These are phyloP conservation scores for Dimocarpus longan DNA, from an alignment of 345 rosid genomes.

Conservation along the genomic window DNA sequence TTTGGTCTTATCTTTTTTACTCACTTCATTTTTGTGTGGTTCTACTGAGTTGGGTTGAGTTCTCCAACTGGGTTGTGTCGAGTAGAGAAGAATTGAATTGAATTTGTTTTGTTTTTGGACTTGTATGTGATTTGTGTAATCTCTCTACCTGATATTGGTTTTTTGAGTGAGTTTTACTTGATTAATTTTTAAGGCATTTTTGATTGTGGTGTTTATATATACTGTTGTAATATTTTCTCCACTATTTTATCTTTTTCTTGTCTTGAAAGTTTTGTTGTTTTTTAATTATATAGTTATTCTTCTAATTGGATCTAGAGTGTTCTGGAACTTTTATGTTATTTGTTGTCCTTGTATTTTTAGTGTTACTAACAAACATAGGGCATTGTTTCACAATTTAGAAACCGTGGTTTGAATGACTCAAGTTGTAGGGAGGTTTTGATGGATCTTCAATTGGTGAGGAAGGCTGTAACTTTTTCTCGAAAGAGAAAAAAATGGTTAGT, in stretches of 20 bases:
- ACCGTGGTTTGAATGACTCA: too few relatives aligned
- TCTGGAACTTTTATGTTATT: background rate
- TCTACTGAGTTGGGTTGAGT: constrained; percentile 16
- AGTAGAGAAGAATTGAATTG: background rate
- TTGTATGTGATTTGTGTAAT: too few relatives aligned
- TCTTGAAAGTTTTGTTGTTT: too few relatives aligned
- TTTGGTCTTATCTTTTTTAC: background rate
- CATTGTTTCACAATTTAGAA: too few relatives aligned
- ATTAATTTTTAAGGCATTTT: background rate
- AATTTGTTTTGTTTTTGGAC: background rate
- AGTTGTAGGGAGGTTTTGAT: constrained; percentile 41
- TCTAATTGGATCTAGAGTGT: too few relatives aligned
- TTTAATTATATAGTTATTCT: too few relatives aligned
- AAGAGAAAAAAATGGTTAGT: constrained; percentile 69
- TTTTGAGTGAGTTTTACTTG: background rate
- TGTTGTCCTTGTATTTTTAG: background rate
- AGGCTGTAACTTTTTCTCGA: constrained; percentile 45
- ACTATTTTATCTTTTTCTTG: too few relatives aligned
- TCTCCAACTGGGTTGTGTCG: background rate
- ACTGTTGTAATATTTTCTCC: too few relatives aligned
- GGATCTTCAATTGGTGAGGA: constrained; percentile 55
- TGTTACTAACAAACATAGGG: too few relatives aligned
- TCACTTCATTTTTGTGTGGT: constrained; percentile 4
- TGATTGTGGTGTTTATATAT: background rate
- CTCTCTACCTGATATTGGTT: background rate